Conservation (phyloP, 1,284 basidiomycete genomes). For the Anthracocystis walkeri region DNA sequence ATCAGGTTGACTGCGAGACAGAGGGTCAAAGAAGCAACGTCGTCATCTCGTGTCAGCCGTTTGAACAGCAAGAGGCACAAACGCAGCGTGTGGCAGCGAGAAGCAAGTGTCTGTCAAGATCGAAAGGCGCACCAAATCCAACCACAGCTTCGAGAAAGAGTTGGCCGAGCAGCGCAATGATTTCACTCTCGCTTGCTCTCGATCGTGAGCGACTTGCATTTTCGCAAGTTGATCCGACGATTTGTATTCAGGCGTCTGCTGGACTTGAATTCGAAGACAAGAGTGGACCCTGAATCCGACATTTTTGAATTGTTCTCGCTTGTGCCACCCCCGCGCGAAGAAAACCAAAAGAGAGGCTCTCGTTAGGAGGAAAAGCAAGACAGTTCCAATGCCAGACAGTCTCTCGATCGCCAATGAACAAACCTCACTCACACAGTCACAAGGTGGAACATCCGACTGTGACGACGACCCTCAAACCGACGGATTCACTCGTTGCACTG, state of each 20-base stretch:
- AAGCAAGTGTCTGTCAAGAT: slow-evolving; percentile 7
- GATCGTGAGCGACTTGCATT: slow-evolving; percentile 5
- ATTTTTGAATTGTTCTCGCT: no score
- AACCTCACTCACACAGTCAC: no score
- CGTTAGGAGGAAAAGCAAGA: background rate
- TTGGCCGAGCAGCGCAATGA: no score
- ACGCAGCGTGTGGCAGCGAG: background rate
- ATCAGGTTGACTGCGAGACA: no score
- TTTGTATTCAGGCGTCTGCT: no score
- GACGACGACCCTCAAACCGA: background rate
- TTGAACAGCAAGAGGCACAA: background rate
- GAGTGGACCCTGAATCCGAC: background rate
- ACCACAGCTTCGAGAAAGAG: background rate
- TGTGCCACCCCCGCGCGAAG: background rate
- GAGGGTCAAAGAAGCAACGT: background rate
- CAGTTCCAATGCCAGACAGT: background rate
- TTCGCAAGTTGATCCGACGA: no score
- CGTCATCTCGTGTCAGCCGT: background rate
- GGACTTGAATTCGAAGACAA: no score
- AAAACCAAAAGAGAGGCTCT: background rate
- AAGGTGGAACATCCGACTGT: background rate
- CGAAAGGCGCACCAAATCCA: background rate
- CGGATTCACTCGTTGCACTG: no score
- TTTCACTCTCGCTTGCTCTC: background rate
- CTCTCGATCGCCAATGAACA: slow-evolving; percentile 7